Conservation (phyloP, 306 rosid species). For the Prunus padus region DNA sequence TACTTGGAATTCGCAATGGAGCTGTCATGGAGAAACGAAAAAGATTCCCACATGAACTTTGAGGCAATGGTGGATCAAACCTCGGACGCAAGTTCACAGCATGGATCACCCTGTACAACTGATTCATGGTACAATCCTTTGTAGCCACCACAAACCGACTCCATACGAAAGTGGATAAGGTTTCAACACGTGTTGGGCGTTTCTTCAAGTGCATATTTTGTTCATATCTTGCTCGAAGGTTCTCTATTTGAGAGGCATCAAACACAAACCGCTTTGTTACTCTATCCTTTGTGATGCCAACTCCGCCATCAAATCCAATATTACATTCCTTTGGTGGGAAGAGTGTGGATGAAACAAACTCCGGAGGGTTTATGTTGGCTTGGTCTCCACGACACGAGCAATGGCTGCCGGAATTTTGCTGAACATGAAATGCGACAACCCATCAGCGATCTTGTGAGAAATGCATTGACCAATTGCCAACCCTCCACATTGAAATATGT, state of each 20-base stretch:
- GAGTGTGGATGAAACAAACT: constrained; percentile 34
- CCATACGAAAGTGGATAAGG: constrained; percentile 53
- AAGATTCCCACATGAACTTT: constrained; percentile 16
- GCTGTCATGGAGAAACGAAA: background rate
- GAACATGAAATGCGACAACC: constrained; percentile 25
- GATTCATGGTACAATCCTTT: background rate
- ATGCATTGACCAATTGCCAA: constrained; percentile 25
- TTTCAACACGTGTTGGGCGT: constrained; percentile 46
- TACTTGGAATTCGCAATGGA: background rate
- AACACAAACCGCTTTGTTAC: constrained; percentile 47
- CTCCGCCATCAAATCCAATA: constrained; percentile 17
- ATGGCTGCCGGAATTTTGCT: constrained; percentile 36
- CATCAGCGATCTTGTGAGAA: constrained; percentile 35
- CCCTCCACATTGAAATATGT: constrained; percentile 26
- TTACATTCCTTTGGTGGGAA: constrained; percentile 44
- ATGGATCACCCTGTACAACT: background rate
- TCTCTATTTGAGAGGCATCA: constrained; percentile 28
- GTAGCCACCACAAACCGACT: constrained; percentile 42
- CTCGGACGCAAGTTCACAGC: constrained; percentile 16
- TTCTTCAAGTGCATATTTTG: background rate
- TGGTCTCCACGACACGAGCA: constrained; percentile 21
- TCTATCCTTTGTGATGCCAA: constrained; percentile 30
- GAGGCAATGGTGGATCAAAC: constrained; percentile 7
- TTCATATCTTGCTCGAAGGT: constrained; percentile 29
- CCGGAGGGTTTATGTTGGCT: constrained; percentile 17